These are phyloP conservation scores for Exophiala lecanii-corni DNA, from an alignment of 2,329 filamentous ascomycete species.

Conservation along the genomic window DNA sequence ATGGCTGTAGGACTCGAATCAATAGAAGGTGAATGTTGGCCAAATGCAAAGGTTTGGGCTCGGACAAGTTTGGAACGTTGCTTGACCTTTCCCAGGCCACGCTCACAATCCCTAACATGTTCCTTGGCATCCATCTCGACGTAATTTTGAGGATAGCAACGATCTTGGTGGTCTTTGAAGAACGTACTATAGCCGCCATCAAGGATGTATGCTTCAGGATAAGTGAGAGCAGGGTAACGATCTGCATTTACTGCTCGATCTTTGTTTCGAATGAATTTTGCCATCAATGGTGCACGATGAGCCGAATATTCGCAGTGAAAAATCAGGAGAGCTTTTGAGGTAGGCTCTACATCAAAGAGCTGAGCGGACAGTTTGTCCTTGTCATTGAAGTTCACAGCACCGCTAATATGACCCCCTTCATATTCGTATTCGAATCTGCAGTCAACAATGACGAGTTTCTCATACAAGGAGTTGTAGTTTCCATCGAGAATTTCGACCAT, in stretches of 20 bases:
- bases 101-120: constrained; percentile 88
- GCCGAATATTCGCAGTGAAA: constrained; percentile 99
- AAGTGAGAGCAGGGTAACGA: constrained; percentile 82
- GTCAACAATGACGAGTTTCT: constrained; percentile 83
- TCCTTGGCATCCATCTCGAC: constrained; percentile 93
- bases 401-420: constrained; percentile 89
- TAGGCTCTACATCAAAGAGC: constrained; percentile 64
- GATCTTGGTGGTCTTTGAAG: constrained; percentile 69
- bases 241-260: constrained; percentile 83
- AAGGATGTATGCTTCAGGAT: constrained; percentile 94
- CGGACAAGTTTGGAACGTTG: constrained; percentile 79
- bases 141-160: constrained; percentile 92
- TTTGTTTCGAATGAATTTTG: constrained; percentile 82
- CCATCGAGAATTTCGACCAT: constrained; percentile 85
- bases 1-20: constrained; percentile 59
- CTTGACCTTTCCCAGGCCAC: constrained; percentile 88
- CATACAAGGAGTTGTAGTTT: constrained; percentile 69
- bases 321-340: constrained; percentile 73
- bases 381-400: constrained; percentile 93
- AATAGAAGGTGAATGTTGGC: constrained; percentile 60
- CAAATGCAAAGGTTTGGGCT: constrained; percentile 93
- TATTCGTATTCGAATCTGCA: constrained; percentile 99
- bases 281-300: constrained; percentile 93
- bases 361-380: constrained; percentile 79
- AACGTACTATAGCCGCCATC: constrained; percentile 96